Conservation (phyloP, 805 yeast genomes). For the Priceomyces melissophilus region DNA sequence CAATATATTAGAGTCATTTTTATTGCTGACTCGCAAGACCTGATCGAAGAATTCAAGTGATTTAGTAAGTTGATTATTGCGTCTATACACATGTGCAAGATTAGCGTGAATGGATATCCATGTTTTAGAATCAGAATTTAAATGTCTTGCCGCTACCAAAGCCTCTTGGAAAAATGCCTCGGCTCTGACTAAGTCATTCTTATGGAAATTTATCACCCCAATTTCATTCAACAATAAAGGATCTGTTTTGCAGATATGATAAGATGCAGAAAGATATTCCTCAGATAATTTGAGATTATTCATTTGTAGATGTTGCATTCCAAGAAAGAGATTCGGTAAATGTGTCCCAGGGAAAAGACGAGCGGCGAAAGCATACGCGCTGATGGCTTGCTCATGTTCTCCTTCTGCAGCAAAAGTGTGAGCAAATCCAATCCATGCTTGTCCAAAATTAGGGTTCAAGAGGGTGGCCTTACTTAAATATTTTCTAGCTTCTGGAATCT, state of each 20-base stretch:
- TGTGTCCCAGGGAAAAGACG: constrained; percentile 88
- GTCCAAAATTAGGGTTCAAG: constrained; percentile 84
- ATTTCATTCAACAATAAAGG: constrained; percentile 87
- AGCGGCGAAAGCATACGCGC: constrained; percentile 95
- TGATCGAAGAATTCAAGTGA: constrained; percentile 74
- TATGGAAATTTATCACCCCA: constrained; percentile 88
- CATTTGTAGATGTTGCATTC: constrained; percentile 94
- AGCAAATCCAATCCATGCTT: constrained; percentile 98
- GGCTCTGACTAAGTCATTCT: constrained; percentile 61
- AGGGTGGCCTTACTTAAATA: constrained; percentile 87
- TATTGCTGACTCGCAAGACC: constrained; percentile 65
- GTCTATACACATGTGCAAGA: constrained; percentile 83
- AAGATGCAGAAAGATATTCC: constrained; percentile 76
- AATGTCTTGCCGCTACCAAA: constrained; percentile 58
- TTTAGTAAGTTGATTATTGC: constrained; percentile 56
- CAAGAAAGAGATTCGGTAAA: constrained; percentile 82
- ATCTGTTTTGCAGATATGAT: constrained; percentile 75
- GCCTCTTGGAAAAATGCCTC: constrained; percentile 72
- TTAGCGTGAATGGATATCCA: constrained; percentile 85
- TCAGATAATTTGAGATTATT: constrained; percentile 78
- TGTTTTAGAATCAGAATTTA: constrained; percentile 76
- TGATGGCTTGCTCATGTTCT: constrained; percentile 98
- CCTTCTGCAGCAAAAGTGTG: constrained; percentile 97
- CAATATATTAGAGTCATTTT: constrained; percentile 66
- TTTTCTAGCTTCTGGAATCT: constrained; percentile 77